Evolutionary conservation across 192 early-diverging fungal species (phyloP).

Genomic region (Podila horticola): DNA sequence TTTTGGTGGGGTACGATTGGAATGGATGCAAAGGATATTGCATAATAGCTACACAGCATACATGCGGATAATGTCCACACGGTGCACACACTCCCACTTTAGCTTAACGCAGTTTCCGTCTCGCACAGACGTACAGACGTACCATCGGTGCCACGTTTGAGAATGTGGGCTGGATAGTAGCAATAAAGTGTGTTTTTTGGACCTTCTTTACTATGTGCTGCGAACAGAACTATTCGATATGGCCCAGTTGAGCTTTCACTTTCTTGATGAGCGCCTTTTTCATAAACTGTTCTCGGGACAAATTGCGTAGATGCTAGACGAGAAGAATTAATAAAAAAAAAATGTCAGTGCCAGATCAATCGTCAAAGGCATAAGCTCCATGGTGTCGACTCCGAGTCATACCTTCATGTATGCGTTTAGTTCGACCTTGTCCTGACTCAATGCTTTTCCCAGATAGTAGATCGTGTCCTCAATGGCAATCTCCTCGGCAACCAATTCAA

Average conservation of each 20-base stretch:
- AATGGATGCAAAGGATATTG: no score
- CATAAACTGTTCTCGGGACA: constrained; percentile 92
- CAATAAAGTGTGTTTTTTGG: neutral
- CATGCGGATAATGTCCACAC: no score
- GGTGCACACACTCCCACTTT: no score
- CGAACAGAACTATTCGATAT: constrained; percentile 12
- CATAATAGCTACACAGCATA: no score
- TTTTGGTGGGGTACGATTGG: no score
- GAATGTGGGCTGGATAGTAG: neutral
- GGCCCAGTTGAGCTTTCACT: constrained; percentile 59
- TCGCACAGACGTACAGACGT: no score
- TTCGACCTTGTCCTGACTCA: constrained; percentile 80
- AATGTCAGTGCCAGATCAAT: neutral
- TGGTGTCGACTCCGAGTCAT: neutral
- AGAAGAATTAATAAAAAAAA: neutral
- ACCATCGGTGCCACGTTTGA: neutral
- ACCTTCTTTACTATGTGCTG: neutral
- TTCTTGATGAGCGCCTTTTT: constrained; percentile 82
- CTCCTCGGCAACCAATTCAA: constrained; percentile 89
- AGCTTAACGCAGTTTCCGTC: no score
- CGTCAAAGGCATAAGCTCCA: neutral
- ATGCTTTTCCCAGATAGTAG: constrained; percentile 82
- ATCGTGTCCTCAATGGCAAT: constrained; percentile 90
- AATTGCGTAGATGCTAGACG: constrained; percentile 72
- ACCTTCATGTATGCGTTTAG: constrained; percentile 83